A percentile compares a stretch with the other conserved stretches of the same genome.
These are phyloP conservation scores for Trypanosoma boissoni DNA, from an alignment of 208 protist species.

Conservation along the genomic window DNA sequence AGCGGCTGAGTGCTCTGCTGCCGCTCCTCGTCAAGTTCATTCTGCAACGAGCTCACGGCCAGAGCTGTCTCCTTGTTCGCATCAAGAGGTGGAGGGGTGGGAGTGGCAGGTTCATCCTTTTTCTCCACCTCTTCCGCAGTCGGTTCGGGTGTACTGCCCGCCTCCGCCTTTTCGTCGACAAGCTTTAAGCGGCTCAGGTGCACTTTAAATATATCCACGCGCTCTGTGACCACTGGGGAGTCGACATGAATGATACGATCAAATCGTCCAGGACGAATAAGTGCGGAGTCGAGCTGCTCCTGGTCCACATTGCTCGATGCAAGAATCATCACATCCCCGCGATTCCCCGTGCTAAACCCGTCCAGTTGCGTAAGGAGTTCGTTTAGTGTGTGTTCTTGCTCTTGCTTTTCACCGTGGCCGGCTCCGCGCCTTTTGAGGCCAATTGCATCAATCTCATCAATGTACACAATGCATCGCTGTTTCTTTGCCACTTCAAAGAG, in stretches of 20 bases:
- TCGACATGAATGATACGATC: constrained; percentile 94
- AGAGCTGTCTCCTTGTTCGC: constrained; percentile 15
- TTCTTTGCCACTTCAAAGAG: constrained; percentile 93
- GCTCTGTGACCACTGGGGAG: constrained; percentile 88
- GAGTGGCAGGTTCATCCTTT: neutral
- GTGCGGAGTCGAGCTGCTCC: constrained; percentile 89
- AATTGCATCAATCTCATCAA: constrained; percentile 98
- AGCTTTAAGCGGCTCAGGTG: constrained; percentile 88
- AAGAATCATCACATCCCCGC: constrained; percentile 91
- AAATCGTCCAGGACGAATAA: constrained; percentile 92
- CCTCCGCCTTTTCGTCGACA: constrained; percentile 10
- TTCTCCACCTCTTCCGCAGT: neutral
- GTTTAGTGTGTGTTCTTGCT: constrained; percentile 97
- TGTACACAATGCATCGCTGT: constrained; percentile 96
- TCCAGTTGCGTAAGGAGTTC: constrained; percentile 97
- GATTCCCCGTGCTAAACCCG: constrained; percentile 83
- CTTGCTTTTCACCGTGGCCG: constrained; percentile 84
- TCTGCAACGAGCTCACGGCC: constrained; percentile 24
- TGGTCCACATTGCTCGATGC: constrained; percentile 95
- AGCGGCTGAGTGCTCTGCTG: constrained; percentile 20
- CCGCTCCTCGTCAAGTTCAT: constrained; percentile 27
- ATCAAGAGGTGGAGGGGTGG: neutral
- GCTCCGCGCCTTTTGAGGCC: constrained; percentile 75
- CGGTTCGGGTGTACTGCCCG: neutral
- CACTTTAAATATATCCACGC: constrained; percentile 95